A percentile compares a stretch with the other conserved stretches of the same genome.
These are phyloP conservation scores for Millerago galiae DNA, from an alignment of 805 yeast genomes.

Conservation along the genomic window DNA sequence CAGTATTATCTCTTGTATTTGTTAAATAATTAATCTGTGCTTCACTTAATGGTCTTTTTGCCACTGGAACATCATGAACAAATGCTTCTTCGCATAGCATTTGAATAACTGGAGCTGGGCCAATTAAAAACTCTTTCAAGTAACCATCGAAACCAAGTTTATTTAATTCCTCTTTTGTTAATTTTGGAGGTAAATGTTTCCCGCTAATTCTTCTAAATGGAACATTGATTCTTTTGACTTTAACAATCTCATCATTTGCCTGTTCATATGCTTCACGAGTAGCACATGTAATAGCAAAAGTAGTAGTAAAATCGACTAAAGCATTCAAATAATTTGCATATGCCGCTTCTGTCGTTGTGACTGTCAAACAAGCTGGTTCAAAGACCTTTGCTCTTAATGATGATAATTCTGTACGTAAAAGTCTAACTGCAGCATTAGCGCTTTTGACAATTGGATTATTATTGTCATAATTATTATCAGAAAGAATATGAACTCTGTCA, in stretches of 20 bases:
- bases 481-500: constrained; percentile 45
- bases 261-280: constrained; percentile 42
- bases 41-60: constrained; percentile 38
- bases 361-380: constrained; percentile 71
- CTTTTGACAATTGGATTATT: constrained; percentile 18
- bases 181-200: constrained; percentile 16
- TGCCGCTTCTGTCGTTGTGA: constrained; percentile 43
- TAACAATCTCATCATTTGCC: constrained; percentile 38
- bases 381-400: constrained; percentile 39
- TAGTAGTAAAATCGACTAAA: constrained; percentile 45
- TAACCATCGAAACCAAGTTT: constrained; percentile 75
- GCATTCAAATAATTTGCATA: constrained; percentile 54
- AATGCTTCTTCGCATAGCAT: constrained; percentile 59
- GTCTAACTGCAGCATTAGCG: constrained; percentile 31
- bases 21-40: constrained; percentile 33
- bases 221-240: constrained; percentile 33
- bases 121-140: constrained; percentile 60
- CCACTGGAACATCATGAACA: constrained; percentile 56
- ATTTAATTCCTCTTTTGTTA: constrained; percentile 31
- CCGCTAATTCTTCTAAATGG: constrained; percentile 47
- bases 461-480: too few relatives aligned
- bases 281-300: constrained; percentile 58
- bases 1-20: constrained; percentile 25
- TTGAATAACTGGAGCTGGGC: constrained; percentile 63
- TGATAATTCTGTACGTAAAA: constrained; percentile 32